phyloP scores from a whole-genome alignment of 176 grass and related monocot genomes.

The Urochloa ruziziensis region DNA sequence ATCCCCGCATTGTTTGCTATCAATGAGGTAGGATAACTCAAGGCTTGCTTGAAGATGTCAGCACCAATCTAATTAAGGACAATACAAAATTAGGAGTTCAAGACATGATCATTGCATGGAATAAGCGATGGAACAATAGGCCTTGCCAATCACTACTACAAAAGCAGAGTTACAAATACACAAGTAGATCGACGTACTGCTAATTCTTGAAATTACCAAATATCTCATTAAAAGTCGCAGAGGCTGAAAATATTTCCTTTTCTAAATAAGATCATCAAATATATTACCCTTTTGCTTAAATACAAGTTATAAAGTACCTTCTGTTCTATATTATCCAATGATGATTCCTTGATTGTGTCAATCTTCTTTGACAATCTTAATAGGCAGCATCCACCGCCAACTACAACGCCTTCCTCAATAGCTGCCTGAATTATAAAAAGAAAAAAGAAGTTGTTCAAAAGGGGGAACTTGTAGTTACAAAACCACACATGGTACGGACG shows the following conservation, averaged over 20 bases:
- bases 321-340: constrained; percentile 78
- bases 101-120: neutral
- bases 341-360: constrained; percentile 68
- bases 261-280: too few relatives aligned
- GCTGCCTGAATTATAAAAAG: constrained; percentile 57
- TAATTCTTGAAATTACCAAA: neutral
- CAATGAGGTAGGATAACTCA: constrained; percentile 77
- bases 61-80: constrained; percentile 77
- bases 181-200: neutral
- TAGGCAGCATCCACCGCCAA: constrained; percentile 92
- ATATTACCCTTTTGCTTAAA: constrained; percentile 1
- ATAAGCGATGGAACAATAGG: neutral
- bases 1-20: constrained; percentile 82
- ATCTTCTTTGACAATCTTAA: constrained; percentile 85
- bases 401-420: constrained; percentile 96
- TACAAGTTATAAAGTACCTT: constrained; percentile 45
- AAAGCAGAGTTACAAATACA: constrained; percentile 1
- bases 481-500: neutral
- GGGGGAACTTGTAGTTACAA: constrained; percentile 20
- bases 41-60: constrained; percentile 88
- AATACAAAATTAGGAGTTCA: constrained; percentile 4
- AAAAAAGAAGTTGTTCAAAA: neutral
- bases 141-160: neutral
- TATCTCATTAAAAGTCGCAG: neutral
- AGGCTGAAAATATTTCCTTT: too few relatives aligned